These are phyloP conservation scores for Acanthamoeba healyi DNA, from an alignment of 208 protist species.

Conservation along the genomic window DNA sequence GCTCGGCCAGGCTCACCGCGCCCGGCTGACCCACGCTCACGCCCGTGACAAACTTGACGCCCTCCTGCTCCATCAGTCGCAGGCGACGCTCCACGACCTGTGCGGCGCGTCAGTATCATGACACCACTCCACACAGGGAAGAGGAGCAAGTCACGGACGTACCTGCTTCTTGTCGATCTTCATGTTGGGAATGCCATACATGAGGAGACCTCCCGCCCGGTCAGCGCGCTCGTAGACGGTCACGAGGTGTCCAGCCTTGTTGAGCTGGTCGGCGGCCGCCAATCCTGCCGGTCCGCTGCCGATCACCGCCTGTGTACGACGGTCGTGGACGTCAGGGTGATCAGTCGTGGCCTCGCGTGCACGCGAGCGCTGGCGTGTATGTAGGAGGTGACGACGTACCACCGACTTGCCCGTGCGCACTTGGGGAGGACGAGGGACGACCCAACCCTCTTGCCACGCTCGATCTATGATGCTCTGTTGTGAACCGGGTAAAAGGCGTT, in stretches of 20 bases:
- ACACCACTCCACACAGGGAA: neutral
- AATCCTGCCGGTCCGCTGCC: conserved; percentile 92
- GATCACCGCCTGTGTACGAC: conserved; percentile 84
- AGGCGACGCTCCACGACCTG: conserved; percentile 85
- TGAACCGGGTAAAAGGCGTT: no score
- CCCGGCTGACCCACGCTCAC: conserved; percentile 71
- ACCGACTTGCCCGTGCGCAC: conserved; percentile 83
- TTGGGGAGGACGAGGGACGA: conserved; percentile 82
- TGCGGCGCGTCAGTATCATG: neutral
- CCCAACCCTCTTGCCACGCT: conserved; percentile 90
- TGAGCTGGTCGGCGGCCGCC: conserved; percentile 91
- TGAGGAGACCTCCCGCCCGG: conserved; percentile 89
- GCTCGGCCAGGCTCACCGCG: conserved; percentile 55
- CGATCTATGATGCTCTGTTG: conserved; percentile 89
- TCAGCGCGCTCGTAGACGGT: conserved; percentile 92
- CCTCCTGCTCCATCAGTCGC: conserved; percentile 86
- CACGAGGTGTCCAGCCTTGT: conserved; percentile 89
- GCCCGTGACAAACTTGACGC: conserved; percentile 86
- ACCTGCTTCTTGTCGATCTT: conserved; percentile 89
- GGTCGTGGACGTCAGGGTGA: no score
- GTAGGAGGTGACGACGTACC: neutral
- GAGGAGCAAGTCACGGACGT: neutral
- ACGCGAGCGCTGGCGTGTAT: neutral
- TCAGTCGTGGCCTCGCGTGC: neutral
- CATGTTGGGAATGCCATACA: conserved; percentile 93